These are phyloP conservation scores for Podila epicladia DNA, from an alignment of 192 early-diverging fungal genomes.

Conservation along the genomic window DNA sequence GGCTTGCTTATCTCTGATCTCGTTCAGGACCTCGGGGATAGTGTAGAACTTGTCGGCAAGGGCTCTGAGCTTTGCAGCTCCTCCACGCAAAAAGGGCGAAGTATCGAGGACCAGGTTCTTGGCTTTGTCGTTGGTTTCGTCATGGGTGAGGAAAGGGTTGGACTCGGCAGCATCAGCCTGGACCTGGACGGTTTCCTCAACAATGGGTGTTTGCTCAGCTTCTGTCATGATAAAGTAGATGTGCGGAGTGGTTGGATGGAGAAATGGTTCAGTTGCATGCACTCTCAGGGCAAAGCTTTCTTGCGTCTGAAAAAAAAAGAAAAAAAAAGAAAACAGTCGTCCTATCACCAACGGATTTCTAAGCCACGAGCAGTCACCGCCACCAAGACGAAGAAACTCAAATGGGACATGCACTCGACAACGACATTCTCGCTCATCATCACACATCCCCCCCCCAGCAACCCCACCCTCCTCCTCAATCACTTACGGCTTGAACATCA, in stretches of 20 bases:
- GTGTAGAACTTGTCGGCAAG: slow-evolving; percentile 83
- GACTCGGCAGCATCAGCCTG: not conserved
- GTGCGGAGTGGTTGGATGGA: not conserved
- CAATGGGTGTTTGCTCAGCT: not conserved
- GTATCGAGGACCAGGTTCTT: slow-evolving; percentile 77
- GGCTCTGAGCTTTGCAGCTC: slow-evolving; percentile 57
- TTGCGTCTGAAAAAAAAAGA: not conserved
- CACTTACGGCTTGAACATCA: too few relatives aligned
- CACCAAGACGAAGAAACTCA: too few relatives aligned
- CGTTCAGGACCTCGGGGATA: slow-evolving; percentile 86
- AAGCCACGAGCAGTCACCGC: too few relatives aligned
- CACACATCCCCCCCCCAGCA: too few relatives aligned
- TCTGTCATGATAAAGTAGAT: not conserved
- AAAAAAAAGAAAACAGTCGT: slow-evolving; percentile 2
- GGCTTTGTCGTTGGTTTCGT: slow-evolving; percentile 51
- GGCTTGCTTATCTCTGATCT: slow-evolving; percentile 82
- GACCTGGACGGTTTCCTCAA: not conserved
- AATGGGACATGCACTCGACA: too few relatives aligned
- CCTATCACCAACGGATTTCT: too few relatives aligned
- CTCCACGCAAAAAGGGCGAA: slow-evolving; percentile 75
- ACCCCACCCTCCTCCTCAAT: too few relatives aligned
- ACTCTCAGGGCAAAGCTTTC: not conserved
- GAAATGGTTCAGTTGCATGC: not conserved
- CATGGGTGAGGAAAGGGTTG: slow-evolving; percentile 34
- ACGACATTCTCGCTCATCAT: too few relatives aligned